phyloP scores from a whole-genome alignment of 345 rosid species.

The Alliaria petiolata region DNA sequence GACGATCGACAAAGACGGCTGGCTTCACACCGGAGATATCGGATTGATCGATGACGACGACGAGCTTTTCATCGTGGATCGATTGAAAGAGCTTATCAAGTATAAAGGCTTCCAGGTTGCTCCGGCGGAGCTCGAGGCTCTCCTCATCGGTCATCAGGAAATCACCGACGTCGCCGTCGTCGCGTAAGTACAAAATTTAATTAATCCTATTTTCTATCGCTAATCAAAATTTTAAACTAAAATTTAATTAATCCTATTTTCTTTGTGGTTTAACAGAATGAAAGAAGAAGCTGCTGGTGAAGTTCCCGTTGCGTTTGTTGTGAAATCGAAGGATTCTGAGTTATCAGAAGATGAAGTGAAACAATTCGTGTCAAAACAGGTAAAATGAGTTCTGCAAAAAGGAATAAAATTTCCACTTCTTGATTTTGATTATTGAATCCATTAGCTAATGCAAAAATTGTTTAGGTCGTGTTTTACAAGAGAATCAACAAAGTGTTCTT shows the following conservation, averaged over 20 bases:
- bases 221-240: too few species aligned
- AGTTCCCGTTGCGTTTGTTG: conserved; percentile 72
- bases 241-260: too few species aligned
- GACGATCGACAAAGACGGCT: conserved; percentile 56
- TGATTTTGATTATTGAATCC: not conserved
- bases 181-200: conserved; percentile 34
- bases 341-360: conserved; percentile 61
- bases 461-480: conserved; percentile 83
- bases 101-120: conserved; percentile 78
- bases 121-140: conserved; percentile 70
- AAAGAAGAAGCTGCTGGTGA: conserved; percentile 73
- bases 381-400: conserved; percentile 5
- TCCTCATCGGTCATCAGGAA: conserved; percentile 46
- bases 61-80: conserved; percentile 60
- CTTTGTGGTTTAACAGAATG: conserved; percentile 35
- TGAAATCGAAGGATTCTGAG: conserved; percentile 44
- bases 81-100: conserved; percentile 70
- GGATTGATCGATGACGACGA: conserved; percentile 64
- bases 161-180: conserved; percentile 66
- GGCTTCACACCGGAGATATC: conserved; percentile 44
- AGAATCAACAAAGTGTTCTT: conserved; percentile 65
- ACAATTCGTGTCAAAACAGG: conserved; percentile 64
- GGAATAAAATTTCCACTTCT: too few species aligned
- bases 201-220: too few species aligned
- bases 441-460: not conserved